Conservation (phyloP, 1,284 basidiomycete species). For the Mycena sp. region DNA sequence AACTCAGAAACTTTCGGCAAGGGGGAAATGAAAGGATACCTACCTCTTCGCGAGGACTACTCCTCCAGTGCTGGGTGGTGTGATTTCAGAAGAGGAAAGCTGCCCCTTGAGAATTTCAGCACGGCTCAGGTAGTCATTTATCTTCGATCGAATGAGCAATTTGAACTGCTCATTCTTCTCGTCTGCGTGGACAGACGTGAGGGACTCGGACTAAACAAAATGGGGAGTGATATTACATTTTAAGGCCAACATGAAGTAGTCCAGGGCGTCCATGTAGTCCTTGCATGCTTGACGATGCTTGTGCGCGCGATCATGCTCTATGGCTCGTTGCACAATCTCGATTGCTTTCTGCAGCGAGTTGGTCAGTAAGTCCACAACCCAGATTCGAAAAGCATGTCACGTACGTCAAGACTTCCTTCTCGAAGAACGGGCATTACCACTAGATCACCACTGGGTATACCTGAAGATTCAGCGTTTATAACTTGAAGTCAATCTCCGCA, state of each 20-base stretch:
- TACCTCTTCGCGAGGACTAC: neutral
- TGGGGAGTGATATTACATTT: constrained; percentile 52
- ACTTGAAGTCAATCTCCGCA: too few species aligned
- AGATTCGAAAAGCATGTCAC: neutral
- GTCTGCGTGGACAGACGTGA: constrained; percentile 58
- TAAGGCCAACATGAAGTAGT: constrained; percentile 91
- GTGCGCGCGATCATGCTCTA: constrained; percentile 93
- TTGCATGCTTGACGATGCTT: constrained; percentile 96
- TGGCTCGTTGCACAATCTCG: constrained; percentile 92
- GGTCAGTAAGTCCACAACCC: neutral
- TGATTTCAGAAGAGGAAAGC: constrained; percentile 62
- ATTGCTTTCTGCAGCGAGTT: constrained; percentile 73
- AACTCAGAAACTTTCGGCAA: neutral
- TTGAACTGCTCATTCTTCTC: constrained; percentile 98
- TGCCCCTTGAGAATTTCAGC: constrained; percentile 94
- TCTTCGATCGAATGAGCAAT: constrained; percentile 87
- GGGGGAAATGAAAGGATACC: neutral
- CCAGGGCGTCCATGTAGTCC: constrained; percentile 92
- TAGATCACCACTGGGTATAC: too few species aligned
- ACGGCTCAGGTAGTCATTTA: constrained; percentile 91
- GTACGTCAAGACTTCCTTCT: constrained; percentile 12
- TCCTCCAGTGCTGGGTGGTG: too few species aligned
- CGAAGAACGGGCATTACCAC: too few species aligned
- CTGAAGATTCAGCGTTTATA: too few species aligned
- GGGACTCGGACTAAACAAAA: neutral